These are phyloP conservation scores for Sordariomycetes sp. DNA, from an alignment of 2,329 filamentous ascomycete species.

Conservation along the genomic window DNA sequence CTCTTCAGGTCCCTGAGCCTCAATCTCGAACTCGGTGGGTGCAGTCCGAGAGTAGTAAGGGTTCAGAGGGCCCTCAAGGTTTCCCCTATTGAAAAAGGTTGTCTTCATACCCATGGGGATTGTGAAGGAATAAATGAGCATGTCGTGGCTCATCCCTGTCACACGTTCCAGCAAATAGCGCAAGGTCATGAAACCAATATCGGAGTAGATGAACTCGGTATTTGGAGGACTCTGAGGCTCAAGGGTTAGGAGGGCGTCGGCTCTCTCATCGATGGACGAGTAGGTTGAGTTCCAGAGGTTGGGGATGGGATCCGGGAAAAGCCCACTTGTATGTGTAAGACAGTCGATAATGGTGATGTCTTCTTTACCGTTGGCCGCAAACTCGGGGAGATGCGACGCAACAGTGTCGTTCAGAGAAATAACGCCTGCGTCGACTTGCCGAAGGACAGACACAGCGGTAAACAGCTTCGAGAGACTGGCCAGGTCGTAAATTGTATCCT, in stretches of 20 bases:
- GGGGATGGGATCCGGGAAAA: constrained; percentile 17
- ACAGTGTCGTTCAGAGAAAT: constrained; percentile 17
- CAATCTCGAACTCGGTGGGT: constrained; percentile 19
- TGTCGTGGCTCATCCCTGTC: constrained; percentile 14
- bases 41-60: constrained; percentile 16
- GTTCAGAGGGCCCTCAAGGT: constrained; percentile 13
- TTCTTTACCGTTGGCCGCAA: constrained; percentile 20
- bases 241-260: constrained; percentile 15
- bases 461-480: constrained; percentile 27
- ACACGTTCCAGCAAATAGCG: constrained; percentile 17
- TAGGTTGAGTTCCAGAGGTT: constrained; percentile 12
- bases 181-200: constrained; percentile 23
- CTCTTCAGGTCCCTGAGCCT: constrained; percentile 16
- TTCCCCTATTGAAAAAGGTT: constrained; percentile 23
- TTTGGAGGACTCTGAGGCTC: constrained; percentile 15
- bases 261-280: constrained; percentile 13
- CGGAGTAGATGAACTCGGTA: constrained; percentile 20
- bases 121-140: constrained; percentile 15
- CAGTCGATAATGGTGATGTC: constrained; percentile 21
- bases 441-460: constrained; percentile 21
- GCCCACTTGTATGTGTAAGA: constrained; percentile 22
- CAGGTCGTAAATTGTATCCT: constrained; percentile 27
- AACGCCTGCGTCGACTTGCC: constrained; percentile 15
- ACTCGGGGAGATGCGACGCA: constrained; percentile 18
- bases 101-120: constrained; percentile 15